Evolutionary conservation across 148 eudicot genomes (phyloP), one percentile per base, ranked within the genome.

Genomic region (Suaeda aralocaspica): DNA sequence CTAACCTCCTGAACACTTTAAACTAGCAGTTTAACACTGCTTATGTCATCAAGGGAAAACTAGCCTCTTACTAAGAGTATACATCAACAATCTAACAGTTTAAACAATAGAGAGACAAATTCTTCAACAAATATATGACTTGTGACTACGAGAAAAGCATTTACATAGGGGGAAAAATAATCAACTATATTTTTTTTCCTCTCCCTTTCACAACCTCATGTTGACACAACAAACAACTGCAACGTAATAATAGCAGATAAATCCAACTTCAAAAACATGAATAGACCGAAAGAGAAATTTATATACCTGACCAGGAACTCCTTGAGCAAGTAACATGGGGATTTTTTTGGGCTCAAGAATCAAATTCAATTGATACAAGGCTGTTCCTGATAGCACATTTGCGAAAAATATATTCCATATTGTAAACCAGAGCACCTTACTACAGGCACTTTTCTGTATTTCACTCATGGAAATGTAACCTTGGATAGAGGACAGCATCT

Each of bases 341-440:
- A 91, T 73, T 39, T 81, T 73, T 74, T 83, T 91, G 46, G 89
- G 89, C 77, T 91, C 92, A 30, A 87, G 85, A 58, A 89, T 53
- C 74, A 89, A 44, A 25, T 80, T 79, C 44, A 82, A 68, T 48
- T 79, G 83, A 80, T 75, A 74, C 18, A 91, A 73, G 67, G 84
- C 88, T 29, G 97, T 75, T 72, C 95, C 97, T 22, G 97, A 89
- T 68, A 91, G 78, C 42, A 84, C 95, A 74, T 87, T 91, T 52
- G 88, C 95, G 61, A 91, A 89, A 84, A 89, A 91, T 62, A 87
- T 62, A 76, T 89, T 91, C 97, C 97, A 91, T 84, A 87, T 81
- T 22, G 86, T 82, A 76, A 91, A 91, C 81, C 84, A 82, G 25
- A 91, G 73, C 63, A 91, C 70, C 77, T 89, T 91, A 46, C 70